Evolutionary conservation across 495 filamentous ascomycete species (phyloP).

Genomic region (Hypoxylon fuscum): DNA sequence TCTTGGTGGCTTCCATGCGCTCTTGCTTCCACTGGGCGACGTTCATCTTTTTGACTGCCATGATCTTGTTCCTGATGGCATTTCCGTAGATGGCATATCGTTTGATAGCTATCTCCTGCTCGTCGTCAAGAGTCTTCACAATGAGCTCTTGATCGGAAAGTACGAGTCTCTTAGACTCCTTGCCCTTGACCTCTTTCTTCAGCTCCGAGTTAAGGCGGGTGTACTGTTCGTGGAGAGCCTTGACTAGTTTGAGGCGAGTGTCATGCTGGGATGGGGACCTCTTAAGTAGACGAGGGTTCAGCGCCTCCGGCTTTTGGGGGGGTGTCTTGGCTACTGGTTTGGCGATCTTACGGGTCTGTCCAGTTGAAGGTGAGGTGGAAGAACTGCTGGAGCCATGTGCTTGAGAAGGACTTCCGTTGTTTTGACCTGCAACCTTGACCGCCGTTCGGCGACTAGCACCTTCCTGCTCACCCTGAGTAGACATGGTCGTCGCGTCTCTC

Average conservation of each 20-base stretch:
- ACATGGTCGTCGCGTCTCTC: conserved; percentile 1
- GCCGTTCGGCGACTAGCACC: neutral
- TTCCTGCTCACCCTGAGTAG: neutral
- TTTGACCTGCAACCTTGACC: neutral
- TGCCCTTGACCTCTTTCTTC: conserved; percentile 58
- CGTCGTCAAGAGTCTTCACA: conserved; percentile 80
- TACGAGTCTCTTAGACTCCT: conserved; percentile 55
- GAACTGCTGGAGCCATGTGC: conserved; percentile 4
- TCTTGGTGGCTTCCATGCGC: conserved; percentile 36
- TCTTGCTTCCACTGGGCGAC: conserved; percentile 71
- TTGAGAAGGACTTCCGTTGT: neutral
- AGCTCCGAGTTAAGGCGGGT: conserved; percentile 73
- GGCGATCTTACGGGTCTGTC: neutral
- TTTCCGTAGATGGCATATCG: conserved; percentile 78
- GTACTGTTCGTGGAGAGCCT: conserved; percentile 78
- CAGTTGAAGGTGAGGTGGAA: conserved; percentile 10
- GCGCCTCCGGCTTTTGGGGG: conserved; percentile 56
- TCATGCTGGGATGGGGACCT: conserved; percentile 75
- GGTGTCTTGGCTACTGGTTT: conserved; percentile 13
- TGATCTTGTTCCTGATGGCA: conserved; percentile 80
- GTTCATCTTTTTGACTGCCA: conserved; percentile 75
- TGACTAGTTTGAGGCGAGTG: conserved; percentile 71
- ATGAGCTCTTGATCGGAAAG: conserved; percentile 77
- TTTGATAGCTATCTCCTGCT: conserved; percentile 76
- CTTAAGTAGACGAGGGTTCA: conserved; percentile 84